Evolutionary conservation across 306 rosid species (phyloP).

Genomic region (Chamaecrista fasciculata): DNA sequence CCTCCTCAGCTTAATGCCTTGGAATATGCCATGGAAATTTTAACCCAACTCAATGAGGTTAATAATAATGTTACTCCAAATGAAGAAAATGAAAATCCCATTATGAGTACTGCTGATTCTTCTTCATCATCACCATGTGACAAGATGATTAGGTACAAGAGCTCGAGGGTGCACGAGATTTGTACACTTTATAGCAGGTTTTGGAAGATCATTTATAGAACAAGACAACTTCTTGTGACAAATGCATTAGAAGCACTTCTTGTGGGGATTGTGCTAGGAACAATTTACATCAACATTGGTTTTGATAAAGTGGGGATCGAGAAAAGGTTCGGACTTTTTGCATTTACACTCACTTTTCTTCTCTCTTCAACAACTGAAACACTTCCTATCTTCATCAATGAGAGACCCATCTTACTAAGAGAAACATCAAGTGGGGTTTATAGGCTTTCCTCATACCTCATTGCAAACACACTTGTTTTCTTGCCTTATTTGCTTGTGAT

Average conservation of each 20-base stretch:
- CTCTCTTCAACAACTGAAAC: constrained; percentile 87
- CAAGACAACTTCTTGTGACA: constrained; percentile 70
- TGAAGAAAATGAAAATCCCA: no score
- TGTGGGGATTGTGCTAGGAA: constrained; percentile 86
- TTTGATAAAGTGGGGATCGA: constrained; percentile 64
- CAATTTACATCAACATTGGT: constrained; percentile 86
- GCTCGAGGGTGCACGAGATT: constrained; percentile 71
- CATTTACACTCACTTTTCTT: constrained; percentile 86
- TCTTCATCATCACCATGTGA: no score
- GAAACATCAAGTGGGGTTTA: constrained; percentile 91
- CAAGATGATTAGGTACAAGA: constrained; percentile 49
- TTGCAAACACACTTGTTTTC: constrained; percentile 95
- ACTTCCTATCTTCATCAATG: constrained; percentile 82
- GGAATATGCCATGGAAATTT: constrained; percentile 83
- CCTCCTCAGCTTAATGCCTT: constrained; percentile 90
- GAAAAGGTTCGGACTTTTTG: constrained; percentile 85
- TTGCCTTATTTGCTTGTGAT: constrained; percentile 71
- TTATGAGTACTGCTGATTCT: no score
- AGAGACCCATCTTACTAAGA: constrained; percentile 76
- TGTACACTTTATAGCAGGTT: constrained; percentile 56
- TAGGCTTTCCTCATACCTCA: constrained; percentile 77
- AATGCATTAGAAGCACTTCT: constrained; percentile 78
- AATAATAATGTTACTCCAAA: constrained; percentile 22
- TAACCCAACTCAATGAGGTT: constrained; percentile 45
- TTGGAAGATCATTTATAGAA: constrained; percentile 82